Evolutionary conservation across 1,284 basidiomycete genomes (phyloP).

Genomic region (Sanghuangporus baumii): DNA sequence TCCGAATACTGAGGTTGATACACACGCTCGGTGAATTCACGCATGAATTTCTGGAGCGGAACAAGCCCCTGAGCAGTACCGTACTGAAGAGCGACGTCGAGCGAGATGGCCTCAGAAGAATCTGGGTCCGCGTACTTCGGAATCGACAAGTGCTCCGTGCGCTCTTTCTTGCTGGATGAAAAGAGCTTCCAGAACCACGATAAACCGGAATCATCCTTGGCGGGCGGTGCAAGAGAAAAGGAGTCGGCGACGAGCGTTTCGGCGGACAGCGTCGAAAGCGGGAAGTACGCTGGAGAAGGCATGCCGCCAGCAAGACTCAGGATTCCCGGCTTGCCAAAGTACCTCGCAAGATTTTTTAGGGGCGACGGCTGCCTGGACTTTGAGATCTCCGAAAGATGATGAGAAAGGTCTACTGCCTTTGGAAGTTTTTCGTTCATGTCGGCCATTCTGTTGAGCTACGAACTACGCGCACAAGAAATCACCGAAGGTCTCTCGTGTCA

Average conservation of each 20-base stretch:
- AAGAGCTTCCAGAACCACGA: slow-evolving; percentile 70
- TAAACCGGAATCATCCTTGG: slow-evolving; percentile 28
- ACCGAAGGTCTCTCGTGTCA: too few relatives aligned
- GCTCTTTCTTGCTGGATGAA: slow-evolving; percentile 32
- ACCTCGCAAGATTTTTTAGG: slow-evolving; percentile 60
- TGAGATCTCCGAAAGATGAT: slow-evolving; percentile 54
- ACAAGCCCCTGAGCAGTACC: slow-evolving; percentile 52
- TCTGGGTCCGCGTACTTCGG: slow-evolving; percentile 51
- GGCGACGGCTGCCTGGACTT: slow-evolving; percentile 49
- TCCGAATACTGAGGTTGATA: slow-evolving; percentile 69
- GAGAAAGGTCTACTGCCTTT: slow-evolving; percentile 51
- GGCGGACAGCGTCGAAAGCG: slow-evolving; percentile 51
- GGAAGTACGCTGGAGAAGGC: slow-evolving; percentile 58
- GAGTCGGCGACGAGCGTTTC: slow-evolving; percentile 35
- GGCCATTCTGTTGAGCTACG: not conserved
- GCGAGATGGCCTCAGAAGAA: slow-evolving; percentile 45
- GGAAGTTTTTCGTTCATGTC: slow-evolving; percentile 15
- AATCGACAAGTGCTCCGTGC: slow-evolving; percentile 47
- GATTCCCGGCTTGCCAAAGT: slow-evolving; percentile 43
- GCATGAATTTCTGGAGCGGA: slow-evolving; percentile 46
- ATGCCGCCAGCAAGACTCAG: slow-evolving; percentile 58
- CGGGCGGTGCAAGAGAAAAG: slow-evolving; percentile 28
- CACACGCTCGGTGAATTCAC: slow-evolving; percentile 56
- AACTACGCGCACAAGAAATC: not conserved
- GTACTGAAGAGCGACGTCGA: slow-evolving; percentile 72